Evolutionary conservation across 192 early-diverging fungal species (phyloP).

Genomic region (Coemansia sp.): DNA sequence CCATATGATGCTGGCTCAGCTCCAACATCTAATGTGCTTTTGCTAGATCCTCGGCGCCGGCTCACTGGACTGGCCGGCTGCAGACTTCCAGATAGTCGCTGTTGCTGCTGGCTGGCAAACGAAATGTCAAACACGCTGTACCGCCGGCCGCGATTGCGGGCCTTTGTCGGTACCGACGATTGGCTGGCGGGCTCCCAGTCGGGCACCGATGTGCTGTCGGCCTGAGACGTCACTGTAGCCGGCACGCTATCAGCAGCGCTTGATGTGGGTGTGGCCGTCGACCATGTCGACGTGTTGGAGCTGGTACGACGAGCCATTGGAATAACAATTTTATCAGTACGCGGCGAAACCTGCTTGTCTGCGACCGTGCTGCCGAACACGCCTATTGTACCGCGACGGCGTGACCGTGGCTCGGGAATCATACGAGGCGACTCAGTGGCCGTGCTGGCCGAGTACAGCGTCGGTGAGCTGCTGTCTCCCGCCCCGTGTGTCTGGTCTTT

Average conservation of each 20-base stretch:
- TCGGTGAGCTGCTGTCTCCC: conserved; percentile 15
- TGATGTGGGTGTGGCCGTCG: conserved; percentile 34
- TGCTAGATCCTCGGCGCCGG: conserved; percentile 4
- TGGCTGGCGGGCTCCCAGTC: conserved; percentile 24
- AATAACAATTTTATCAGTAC: not conserved
- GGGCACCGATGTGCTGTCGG: conserved; percentile 14
- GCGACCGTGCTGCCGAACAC: conserved; percentile 1
- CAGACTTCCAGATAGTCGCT: not conserved
- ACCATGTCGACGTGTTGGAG: conserved; percentile 44
- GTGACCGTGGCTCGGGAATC: conserved; percentile 12
- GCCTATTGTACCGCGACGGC: conserved; percentile 28
- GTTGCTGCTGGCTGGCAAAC: conserved; percentile 24
- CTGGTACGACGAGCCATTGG: conserved; percentile 29
- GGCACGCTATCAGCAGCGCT: conserved; percentile 8
- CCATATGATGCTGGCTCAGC: not conserved
- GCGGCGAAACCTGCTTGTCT: conserved; percentile 13
- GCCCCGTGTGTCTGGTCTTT: conserved; percentile 9
- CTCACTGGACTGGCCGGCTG: not conserved
- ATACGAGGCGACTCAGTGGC: conserved; percentile 19
- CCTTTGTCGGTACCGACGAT: conserved; percentile 4
- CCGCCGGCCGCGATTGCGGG: conserved; percentile 27
- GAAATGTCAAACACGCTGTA: conserved; percentile 50
- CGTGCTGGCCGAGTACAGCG: conserved; percentile 19
- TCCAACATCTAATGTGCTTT: not conserved
- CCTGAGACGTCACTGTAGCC: conserved; percentile 3